phyloP scores from a whole-genome alignment of 495 filamentous ascomycete species.

The Penicillium steckii region DNA sequence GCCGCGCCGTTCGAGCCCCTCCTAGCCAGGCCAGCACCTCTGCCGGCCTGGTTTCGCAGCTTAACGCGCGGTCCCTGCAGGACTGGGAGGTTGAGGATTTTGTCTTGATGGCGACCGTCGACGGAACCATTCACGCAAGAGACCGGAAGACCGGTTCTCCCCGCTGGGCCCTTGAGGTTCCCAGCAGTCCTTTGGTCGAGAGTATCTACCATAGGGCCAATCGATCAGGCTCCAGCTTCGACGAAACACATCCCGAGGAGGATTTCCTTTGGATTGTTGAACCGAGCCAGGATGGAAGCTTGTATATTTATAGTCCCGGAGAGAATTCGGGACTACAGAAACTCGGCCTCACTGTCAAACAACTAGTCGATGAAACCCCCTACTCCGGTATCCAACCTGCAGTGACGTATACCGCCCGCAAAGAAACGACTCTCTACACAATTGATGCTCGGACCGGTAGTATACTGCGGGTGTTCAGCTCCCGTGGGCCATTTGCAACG shows the following conservation, averaged over 20 bases:
- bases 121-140: conserved; percentile 90
- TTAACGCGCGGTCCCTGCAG: conserved; percentile 89
- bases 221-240: conserved; percentile 57
- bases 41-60: conserved; percentile 76
- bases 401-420: conserved; percentile 76
- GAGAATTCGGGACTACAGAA: conserved; percentile 59
- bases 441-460: conserved; percentile 81
- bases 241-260: conserved; percentile 62
- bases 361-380: conserved; percentile 68
- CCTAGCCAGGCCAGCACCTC: conserved; percentile 63
- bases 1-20: conserved; percentile 79
- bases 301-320: conserved; percentile 81
- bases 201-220: conserved; percentile 80
- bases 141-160: conserved; percentile 81
- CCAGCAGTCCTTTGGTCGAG: conserved; percentile 82
- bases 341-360: conserved; percentile 73
- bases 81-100: conserved; percentile 99
- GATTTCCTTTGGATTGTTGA: conserved; percentile 97
- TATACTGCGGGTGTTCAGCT: conserved; percentile 64
- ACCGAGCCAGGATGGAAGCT: conserved; percentile 78
- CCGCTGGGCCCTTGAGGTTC: conserved; percentile 78
- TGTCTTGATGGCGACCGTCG: conserved; percentile 98
- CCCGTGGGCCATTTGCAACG: conserved; percentile 50
- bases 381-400: conserved; percentile 65
- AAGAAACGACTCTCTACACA: conserved; percentile 77